Evolutionary conservation across 2,329 filamentous ascomycete genomes (phyloP), one percentile per base, ranked within the genome.

Genomic region (Pseudogymnoascus sp.): DNA sequence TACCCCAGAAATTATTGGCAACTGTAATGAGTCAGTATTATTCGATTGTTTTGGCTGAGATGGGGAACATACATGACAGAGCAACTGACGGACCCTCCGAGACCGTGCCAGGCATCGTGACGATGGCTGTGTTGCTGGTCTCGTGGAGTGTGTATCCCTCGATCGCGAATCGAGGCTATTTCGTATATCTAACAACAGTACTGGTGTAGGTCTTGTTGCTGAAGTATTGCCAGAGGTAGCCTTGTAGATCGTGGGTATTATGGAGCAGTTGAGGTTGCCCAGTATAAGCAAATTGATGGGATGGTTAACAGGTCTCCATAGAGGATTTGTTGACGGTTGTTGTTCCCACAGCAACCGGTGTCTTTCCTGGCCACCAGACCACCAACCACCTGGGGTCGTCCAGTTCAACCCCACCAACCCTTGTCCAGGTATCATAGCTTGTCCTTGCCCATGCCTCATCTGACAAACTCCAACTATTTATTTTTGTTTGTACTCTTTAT

Each of bases 1-100:
- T 56, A 56, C 50, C 95, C 95, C 95, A 99, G 77, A 99, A 99
- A 76, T 99, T 99, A 80, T 99, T 99, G 72, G 95, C 93, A 79
- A 99, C 93, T 93, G 68, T 63, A n/a, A 11, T 8, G 14, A 47
- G 69, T 79, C 64, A 78, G 76, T 68, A 73, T 61, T 10, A 44
- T 61, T 64, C 50, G 19, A 61, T 56, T 6, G 14, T 56, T 42
- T 19, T 14, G 3, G 33, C 26, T 42, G 2, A 7, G 21, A 24
- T 5, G 19, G 35, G 16, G 35, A 1, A 11, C 10, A 59, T 63
- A 72, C 70, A 77, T 67, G 74, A 76, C 66, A 76, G 66, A 33
- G 73, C 66, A 31, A 75, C 73, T 42, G 73, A 70, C n/a, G 73
- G 74, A 35, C 70, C 70, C 64, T 74, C 72, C 38, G 68, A 71